phyloP scores from a whole-genome alignment of 2,329 filamentous ascomycete genomes.

The Pseudogymnoascus destructans region DNA sequence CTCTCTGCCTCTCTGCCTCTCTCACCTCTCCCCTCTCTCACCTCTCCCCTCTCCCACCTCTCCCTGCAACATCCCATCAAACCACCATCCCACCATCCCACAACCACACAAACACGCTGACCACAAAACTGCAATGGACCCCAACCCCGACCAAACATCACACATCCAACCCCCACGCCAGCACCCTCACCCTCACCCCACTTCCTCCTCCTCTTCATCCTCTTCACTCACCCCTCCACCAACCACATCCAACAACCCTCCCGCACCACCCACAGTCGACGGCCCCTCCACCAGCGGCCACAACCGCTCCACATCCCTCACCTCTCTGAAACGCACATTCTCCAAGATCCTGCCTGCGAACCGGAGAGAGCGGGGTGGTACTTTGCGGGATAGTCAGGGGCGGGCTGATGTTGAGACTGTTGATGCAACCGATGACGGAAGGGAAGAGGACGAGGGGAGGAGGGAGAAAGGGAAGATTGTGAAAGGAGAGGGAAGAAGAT shows the following conservation, averaged over 20 bases:
- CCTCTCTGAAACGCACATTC: not conserved
- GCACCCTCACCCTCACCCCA: not conserved
- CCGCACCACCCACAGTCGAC: not conserved
- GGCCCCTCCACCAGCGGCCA: not conserved
- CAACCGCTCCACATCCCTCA: not conserved
- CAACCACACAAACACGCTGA: not conserved
- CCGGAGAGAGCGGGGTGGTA: not conserved
- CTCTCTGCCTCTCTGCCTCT: not conserved
- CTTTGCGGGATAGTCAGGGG: not conserved
- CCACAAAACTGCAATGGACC: not conserved
- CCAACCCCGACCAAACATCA: not conserved
- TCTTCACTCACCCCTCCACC: not conserved
- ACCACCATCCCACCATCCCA: not conserved
- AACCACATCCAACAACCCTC: not conserved
- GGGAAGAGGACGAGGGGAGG: not conserved
- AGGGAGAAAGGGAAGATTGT: not conserved
- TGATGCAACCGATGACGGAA: not conserved
- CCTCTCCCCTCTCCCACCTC: not conserved
- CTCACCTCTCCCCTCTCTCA: not conserved
- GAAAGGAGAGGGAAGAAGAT: not conserved
- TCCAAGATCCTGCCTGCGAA: not conserved
- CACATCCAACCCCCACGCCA: not conserved
- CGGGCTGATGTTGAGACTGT: not conserved
- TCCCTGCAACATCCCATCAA: not conserved
- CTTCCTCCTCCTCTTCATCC: not conserved